These are phyloP conservation scores for Wickerhamiella spandovensis DNA, from an alignment of 805 yeast genomes.

Conservation along the genomic window DNA sequence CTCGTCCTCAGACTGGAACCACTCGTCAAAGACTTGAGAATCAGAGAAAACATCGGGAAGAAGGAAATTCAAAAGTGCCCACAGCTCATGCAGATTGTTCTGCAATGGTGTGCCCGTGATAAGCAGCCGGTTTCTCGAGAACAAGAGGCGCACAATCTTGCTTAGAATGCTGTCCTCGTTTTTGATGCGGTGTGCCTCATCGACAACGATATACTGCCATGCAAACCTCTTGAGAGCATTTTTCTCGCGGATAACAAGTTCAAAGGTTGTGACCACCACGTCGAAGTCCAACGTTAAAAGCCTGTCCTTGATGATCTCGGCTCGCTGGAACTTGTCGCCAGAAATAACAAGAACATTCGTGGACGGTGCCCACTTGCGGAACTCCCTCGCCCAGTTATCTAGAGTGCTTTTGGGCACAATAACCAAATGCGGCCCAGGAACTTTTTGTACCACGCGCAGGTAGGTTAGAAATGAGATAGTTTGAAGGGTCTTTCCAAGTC, in stretches of 20 bases:
- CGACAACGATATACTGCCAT: constrained; percentile 90
- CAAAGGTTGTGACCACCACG: constrained; percentile 80
- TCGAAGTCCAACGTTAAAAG: constrained; percentile 69
- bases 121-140: constrained; percentile 68
- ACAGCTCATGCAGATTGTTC: constrained; percentile 85
- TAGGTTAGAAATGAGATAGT: constrained; percentile 88
- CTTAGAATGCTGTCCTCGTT: constrained; percentile 86
- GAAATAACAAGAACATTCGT: constrained; percentile 73
- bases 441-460: constrained; percentile 55
- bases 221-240: constrained; percentile 60
- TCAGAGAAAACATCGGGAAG: constrained; percentile 94
- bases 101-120: constrained; percentile 96
- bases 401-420: constrained; percentile 92
- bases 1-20: constrained; percentile 39
- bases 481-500: constrained; percentile 89
- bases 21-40: constrained; percentile 76
- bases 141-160: constrained; percentile 78
- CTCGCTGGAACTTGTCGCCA: constrained; percentile 74
- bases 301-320: constrained; percentile 40
- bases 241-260: constrained; percentile 85
- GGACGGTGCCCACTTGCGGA: constrained; percentile 89
- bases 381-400: constrained; percentile 94
- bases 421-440: constrained; percentile 82
- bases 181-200: constrained; percentile 93
- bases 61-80: constrained; percentile 86